Conservation (phyloP, 2,329 filamentous ascomycete species). For the Aspergillus sp. region DNA sequence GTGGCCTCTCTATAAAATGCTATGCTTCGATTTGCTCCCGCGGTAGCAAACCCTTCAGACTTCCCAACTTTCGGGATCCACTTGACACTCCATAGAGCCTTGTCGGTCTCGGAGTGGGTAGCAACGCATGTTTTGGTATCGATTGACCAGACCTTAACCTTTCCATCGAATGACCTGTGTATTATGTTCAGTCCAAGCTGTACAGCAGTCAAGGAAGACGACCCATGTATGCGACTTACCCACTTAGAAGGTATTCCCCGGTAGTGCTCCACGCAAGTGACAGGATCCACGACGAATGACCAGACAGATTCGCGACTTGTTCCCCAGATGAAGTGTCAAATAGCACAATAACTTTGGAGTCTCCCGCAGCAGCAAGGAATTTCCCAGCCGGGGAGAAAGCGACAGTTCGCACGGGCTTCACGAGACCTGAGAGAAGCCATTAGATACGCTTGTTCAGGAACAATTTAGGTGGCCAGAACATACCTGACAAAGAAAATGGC, state of each 20-base stretch:
- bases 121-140: constrained; percentile 78
- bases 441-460: constrained; percentile 6
- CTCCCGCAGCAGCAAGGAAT: constrained; percentile 80
- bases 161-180: constrained; percentile 70
- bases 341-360: constrained; percentile 77
- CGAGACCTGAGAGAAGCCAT: constrained; percentile 53
- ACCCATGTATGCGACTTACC: constrained; percentile 39
- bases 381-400: constrained; percentile 81
- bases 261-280: constrained; percentile 88
- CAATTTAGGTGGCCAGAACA: constrained; percentile 12
- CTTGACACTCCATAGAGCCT: constrained; percentile 71
- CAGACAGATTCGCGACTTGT: constrained; percentile 75
- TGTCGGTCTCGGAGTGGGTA: constrained; percentile 85
- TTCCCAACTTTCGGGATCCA: constrained; percentile 66
- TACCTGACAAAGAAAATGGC: constrained; percentile 74
- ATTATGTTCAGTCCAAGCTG: constrained; percentile 6
- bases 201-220: neutral
- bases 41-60: constrained; percentile 66
- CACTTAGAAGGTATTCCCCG: constrained; percentile 82
- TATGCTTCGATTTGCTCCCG: constrained; percentile 66
- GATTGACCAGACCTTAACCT: constrained; percentile 92
- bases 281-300: constrained; percentile 80
- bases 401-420: constrained; percentile 76
- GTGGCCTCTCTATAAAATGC: constrained; percentile 81
- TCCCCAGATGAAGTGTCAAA: constrained; percentile 91